Evolutionary conservation across 257 asterid species (phyloP).

Genomic region (Solanum chmielewskii): DNA sequence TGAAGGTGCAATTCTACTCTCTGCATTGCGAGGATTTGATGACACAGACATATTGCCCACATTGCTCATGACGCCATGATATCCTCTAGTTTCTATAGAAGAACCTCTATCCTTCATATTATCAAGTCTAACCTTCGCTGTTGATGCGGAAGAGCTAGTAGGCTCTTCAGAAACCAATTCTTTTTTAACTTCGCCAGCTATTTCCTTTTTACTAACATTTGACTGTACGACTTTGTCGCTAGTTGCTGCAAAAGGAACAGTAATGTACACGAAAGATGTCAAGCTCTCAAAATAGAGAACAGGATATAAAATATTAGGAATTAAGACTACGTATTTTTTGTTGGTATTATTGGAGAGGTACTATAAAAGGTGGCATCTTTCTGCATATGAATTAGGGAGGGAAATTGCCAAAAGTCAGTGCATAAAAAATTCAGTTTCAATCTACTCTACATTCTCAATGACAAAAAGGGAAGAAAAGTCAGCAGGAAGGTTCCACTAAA

Average conservation of each 20-base stretch:
- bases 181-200: conserved; percentile 16
- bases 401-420: not conserved
- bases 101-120: conserved; percentile 19
- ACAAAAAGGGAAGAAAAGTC: not conserved
- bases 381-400: conserved; percentile 18
- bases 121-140: conserved; percentile 20
- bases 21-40: conserved; percentile 32
- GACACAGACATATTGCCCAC: conserved; percentile 26
- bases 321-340: not conserved
- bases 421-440: not conserved
- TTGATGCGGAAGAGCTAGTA: conserved; percentile 26
- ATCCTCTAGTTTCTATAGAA: conserved; percentile 19
- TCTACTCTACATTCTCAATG: not conserved
- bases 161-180: conserved; percentile 19
- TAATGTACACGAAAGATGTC: conserved; percentile 1
- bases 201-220: conserved; percentile 22
- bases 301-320: not conserved
- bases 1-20: conserved; percentile 27
- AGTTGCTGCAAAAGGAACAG: conserved; percentile 4
- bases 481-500: not conserved
- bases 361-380: conserved; percentile 25
- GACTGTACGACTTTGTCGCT: conserved; percentile 6
- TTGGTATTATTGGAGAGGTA: conserved; percentile 29
- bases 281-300: conserved; percentile 3
- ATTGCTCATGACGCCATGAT: conserved; percentile 13